A percentile compares a stretch with the other conserved stretches of the same genome.
Evolutionary conservation across 345 rosid species (phyloP).

Genomic region (Bretschneidera sinensis): DNA sequence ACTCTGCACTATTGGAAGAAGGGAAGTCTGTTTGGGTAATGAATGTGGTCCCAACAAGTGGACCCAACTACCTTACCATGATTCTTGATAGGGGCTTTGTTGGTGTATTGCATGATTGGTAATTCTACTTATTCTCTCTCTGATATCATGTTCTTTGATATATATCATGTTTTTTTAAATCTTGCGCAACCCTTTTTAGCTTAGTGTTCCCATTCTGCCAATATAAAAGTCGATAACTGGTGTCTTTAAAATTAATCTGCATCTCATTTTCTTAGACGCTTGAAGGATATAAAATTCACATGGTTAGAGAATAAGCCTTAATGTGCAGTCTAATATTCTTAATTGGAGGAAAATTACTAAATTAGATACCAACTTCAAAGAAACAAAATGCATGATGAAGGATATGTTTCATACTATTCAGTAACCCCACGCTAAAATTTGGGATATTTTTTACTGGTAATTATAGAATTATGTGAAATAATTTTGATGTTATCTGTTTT

Average conservation of each 20-base stretch:
- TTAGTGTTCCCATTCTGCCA: not conserved
- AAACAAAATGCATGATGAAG: too few relatives aligned
- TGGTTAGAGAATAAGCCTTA: too few relatives aligned
- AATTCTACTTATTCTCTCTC: slow-evolving; percentile 17
- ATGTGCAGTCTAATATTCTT: too few relatives aligned
- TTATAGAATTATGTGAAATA: too few relatives aligned
- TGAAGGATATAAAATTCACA: not conserved
- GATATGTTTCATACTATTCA: too few relatives aligned
- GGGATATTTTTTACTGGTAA: too few relatives aligned
- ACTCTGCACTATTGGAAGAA: slow-evolving; percentile 72
- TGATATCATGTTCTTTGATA: not conserved
- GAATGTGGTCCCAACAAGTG: slow-evolving; percentile 90
- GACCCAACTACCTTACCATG: slow-evolving; percentile 77
- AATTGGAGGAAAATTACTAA: too few relatives aligned
- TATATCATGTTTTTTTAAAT: not conserved
- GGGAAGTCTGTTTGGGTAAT: slow-evolving; percentile 95
- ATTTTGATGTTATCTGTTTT: too few relatives aligned
- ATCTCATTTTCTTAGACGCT: not conserved
- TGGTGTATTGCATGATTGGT: slow-evolving; percentile 94
- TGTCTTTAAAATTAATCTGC: not conserved
- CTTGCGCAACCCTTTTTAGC: not conserved
- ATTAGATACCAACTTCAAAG: too few relatives aligned
- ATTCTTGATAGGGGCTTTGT: slow-evolving; percentile 92
- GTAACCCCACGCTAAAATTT: too few relatives aligned
- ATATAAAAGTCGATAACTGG: not conserved